Percentiles rank a stretch among this genome's conserved stretches.
phyloP scores from a whole-genome alignment of 2,329 filamentous ascomycete species.

The Paecilomyces sp. region DNA sequence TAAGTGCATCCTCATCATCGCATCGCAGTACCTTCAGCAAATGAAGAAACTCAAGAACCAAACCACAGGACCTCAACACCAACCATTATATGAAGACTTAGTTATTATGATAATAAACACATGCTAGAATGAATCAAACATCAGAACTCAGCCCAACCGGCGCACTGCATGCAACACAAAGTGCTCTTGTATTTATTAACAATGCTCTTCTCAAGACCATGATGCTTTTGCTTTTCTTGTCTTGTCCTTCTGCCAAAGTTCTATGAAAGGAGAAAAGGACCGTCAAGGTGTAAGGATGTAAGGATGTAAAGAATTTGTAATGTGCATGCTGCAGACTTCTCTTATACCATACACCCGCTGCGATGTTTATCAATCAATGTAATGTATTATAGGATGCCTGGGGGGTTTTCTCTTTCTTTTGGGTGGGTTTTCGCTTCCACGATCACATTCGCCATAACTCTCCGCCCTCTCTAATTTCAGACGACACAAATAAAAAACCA shows the following conservation, averaged over 20 bases:
- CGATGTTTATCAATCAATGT: background rate
- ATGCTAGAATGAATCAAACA: too few species aligned
- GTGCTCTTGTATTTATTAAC: too few species aligned
- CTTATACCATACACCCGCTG: background rate
- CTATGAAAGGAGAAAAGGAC: background rate
- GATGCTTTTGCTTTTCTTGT: background rate
- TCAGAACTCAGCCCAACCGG: too few species aligned
- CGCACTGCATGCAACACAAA: too few species aligned
- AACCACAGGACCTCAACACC: too few species aligned
- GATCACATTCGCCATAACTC: constrained; percentile 1
- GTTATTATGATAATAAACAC: too few species aligned
- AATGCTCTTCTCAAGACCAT: background rate
- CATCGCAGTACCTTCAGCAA: too few species aligned
- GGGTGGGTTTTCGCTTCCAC: background rate
- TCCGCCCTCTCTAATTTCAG: background rate
- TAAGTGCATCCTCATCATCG: too few species aligned
- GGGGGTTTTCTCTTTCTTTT: background rate
- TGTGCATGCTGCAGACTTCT: background rate
- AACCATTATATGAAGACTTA: too few species aligned
- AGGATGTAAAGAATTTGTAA: background rate
- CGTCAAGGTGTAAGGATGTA: too few species aligned
- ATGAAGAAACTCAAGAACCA: too few species aligned
- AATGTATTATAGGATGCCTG: background rate
- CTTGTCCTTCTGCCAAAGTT: background rate
- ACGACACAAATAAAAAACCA: background rate